phyloP scores from a whole-genome alignment of 208 protist genomes.

The Crithidia acanthocephali region DNA sequence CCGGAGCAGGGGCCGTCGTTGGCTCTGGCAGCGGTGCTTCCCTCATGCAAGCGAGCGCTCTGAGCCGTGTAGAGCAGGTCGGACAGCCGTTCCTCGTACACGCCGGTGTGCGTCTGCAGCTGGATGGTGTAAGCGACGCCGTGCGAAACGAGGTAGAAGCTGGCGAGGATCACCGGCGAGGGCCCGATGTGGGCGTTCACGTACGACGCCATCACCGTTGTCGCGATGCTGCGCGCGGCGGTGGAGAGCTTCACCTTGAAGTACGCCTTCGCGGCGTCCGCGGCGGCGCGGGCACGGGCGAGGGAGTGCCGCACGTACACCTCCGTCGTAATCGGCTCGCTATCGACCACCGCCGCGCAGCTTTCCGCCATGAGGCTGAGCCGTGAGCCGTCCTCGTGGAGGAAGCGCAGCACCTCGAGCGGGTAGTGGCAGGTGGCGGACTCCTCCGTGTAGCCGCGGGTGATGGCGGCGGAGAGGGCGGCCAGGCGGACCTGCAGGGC shows the following conservation, averaged over 20 bases:
- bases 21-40: background rate
- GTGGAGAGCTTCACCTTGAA: conserved; percentile 58
- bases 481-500: conserved; percentile 33
- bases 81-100: conserved; percentile 48
- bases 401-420: conserved; percentile 43
- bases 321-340: conserved; percentile 32
- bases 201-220: conserved; percentile 66
- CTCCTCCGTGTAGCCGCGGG: conserved; percentile 37
- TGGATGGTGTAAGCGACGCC: conserved; percentile 58
- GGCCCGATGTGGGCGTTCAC: conserved; percentile 49
- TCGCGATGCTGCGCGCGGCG: conserved; percentile 49
- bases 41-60: conserved; percentile 41
- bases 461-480: conserved; percentile 35
- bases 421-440: conserved; percentile 43
- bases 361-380: conserved; percentile 61
- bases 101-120: conserved; percentile 47
- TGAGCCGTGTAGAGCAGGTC: conserved; percentile 56
- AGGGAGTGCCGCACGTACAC: conserved; percentile 50
- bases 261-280: conserved; percentile 44
- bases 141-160: conserved; percentile 52
- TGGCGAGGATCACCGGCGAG: conserved; percentile 41
- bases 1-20: background rate
- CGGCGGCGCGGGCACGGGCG: conserved; percentile 25
- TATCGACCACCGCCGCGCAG: conserved; percentile 13
- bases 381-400: conserved; percentile 62